phyloP scores from a whole-genome alignment of 345 rosid species.

The Bretschneidera sinensis region DNA sequence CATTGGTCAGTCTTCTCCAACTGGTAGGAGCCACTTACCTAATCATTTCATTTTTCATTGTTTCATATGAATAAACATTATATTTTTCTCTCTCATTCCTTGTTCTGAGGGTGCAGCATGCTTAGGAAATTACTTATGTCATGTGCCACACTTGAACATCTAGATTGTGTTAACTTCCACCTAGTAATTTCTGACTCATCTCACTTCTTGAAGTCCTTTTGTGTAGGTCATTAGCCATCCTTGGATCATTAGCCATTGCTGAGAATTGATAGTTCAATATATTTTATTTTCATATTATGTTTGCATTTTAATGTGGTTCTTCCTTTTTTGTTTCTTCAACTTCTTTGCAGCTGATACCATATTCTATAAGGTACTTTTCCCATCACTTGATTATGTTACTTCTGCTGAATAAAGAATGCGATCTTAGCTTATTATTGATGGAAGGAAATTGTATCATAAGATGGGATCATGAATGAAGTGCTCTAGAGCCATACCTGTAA shows the following conservation, averaged over 20 bases:
- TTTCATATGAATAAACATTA: background rate
- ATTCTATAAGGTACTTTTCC: slow-evolving; percentile 64
- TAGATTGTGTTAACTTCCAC: background rate
- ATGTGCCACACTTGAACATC: background rate
- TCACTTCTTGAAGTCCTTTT: background rate
- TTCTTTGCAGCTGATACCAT: slow-evolving; percentile 56
- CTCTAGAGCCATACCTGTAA: background rate
- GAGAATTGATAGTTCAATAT: background rate
- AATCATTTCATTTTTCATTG: background rate
- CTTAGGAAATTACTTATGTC: background rate
- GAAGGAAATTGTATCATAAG: background rate
- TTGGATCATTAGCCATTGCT: no score
- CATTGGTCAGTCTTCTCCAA: slow-evolving; percentile 24
- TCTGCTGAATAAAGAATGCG: no score
- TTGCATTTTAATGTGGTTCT: background rate
- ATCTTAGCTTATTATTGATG: background rate
- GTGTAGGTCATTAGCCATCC: background rate
- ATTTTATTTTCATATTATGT: background rate
- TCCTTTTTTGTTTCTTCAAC: background rate
- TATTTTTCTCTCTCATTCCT: no score
- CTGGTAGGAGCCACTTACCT: slow-evolving; percentile 36
- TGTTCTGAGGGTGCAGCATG: no score
- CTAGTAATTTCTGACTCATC: background rate
- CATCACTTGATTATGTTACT: slow-evolving; percentile 14
- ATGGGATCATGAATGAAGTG: background rate